Evolutionary conservation across 2,329 filamentous ascomycete genomes (phyloP), one percentile per base, ranked within the genome.

Genomic region (Corynespora cassiicola): DNA sequence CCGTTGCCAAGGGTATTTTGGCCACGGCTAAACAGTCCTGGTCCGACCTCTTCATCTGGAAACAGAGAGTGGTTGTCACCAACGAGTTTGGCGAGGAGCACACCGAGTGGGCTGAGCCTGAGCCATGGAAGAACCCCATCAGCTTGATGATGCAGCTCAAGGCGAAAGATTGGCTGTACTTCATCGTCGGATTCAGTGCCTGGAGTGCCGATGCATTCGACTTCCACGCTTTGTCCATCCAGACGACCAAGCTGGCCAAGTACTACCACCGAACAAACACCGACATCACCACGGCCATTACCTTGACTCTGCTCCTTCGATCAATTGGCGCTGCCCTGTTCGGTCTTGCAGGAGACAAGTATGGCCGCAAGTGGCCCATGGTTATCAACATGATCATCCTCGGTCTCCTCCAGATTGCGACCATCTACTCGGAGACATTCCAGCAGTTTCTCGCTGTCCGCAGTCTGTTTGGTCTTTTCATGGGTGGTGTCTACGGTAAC

Each of bases 161-260:
- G 3, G 72, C 73, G 16, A 80, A 76, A 44, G 83, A 87, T 61
- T 92, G 88, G 87, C 59, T 87, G 11, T 90, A 88, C 72, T 75
- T 92, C 70, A 49, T 87, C 25, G 85, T 90, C 8, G 88, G 87
- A 3, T 83, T 91, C 60, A 68, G 78, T 21, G 84, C 87, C 11
- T 92, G 88, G 88, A 87, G 82, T 1, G 87, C 87, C 39, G 88
- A 92, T 64, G 87, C 88, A 3, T 92, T 91, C 63, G 88, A 90
- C 67, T 92, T 91, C 63, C 87, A 90, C 68, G 86, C 88, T 17
- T 76, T 92, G 7, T 87, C 84, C 4, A 88, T 92, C 49, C 87
- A 90, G 65, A 88, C 87, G 3, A 78, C 79, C 52, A 89, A 90
- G 69, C 73, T 91, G 16, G 78, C 80, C 4, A 66, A 75, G 3